Evolutionary conservation across 108 stramenopile species (phyloP), one percentile per base, ranked within the genome.

Genomic region (Nannochloropsis granulata): DNA sequence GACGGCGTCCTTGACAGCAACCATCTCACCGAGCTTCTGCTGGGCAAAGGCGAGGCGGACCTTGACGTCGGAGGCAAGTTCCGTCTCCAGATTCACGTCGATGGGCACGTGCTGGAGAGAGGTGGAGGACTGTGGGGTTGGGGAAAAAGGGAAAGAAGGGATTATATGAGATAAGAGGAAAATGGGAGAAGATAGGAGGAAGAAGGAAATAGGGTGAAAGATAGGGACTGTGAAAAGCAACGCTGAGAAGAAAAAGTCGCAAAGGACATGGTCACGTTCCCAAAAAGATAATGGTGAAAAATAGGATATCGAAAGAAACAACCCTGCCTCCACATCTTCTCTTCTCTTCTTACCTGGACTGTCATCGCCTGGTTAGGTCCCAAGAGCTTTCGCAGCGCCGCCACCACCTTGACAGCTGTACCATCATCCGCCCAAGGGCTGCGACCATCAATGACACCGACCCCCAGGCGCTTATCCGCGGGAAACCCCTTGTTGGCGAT

Each of bases 21-120:
- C 82, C 16, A 92, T 71, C 84, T 93, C 93, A 16, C 24, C 85
- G 13, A 93, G 81, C 87, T 92, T 93, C 83, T 92, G 90, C 79
- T 86, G 88, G 21, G 91, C 90, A 82, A 92, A 93, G 0, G 92
- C 82, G 9, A 93, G 81, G 21, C 92, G 90, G 21, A 26, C 80
- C 13, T 81, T 85, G 43, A 90, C 91, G 14, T 91, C 87, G 13
- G 81, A 78, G 44, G 80, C 21, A 0, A 93, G 84, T 13, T 78
- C 82, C 21, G 24, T 88, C 81, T 93, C 93, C 44, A 88, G 78
- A 0, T 83, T 43, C 25, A 91, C 19, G 46, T 91, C 86, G 91
- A 91, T 88, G n/a, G 93, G 93, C 12, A 86, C 46, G 84, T 82
- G 91, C 79, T 92, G 93, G 12, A 93, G 81, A 13, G 90, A 86